phyloP scores from a whole-genome alignment of 257 asterid genomes.

The Solanum lycopersicoides region DNA sequence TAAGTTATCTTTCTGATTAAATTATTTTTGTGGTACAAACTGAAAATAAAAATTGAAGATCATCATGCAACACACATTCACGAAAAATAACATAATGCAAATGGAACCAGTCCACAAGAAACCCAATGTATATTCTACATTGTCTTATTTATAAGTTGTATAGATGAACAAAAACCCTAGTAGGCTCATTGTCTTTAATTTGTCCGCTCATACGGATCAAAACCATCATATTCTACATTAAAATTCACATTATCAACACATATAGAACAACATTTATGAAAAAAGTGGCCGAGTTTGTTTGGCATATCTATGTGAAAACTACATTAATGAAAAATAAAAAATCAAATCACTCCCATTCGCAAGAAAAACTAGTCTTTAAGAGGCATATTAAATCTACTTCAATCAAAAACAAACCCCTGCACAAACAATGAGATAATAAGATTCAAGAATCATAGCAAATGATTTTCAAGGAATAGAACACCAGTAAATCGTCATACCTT shows the following conservation, averaged over 20 bases:
- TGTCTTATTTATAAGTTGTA: neutral
- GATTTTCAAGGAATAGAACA: neutral
- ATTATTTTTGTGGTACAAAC: too few relatives aligned
- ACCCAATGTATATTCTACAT: neutral
- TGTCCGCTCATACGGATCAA: neutral
- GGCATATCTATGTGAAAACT: neutral
- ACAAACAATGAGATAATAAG: neutral
- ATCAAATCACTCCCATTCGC: neutral
- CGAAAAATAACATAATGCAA: too few relatives aligned
- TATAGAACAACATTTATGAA: neutral
- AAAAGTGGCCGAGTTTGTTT: neutral
- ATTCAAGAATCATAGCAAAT: neutral
- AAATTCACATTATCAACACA: neutral
- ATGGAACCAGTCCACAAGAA: neutral
- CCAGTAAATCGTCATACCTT: neutral
- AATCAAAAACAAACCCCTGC: neutral
- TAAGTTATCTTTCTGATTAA: too few relatives aligned
- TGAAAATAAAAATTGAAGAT: too few relatives aligned
- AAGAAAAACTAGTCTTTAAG: neutral
- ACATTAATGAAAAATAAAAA: neutral
- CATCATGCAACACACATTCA: too few relatives aligned
- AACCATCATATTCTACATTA: neutral
- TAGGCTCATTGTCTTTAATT: neutral
- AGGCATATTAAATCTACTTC: neutral
- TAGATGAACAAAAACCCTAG: neutral